These are phyloP conservation scores for Ustilago lituana DNA, from an alignment of 1,284 basidiomycete species.

Conservation along the genomic window DNA sequence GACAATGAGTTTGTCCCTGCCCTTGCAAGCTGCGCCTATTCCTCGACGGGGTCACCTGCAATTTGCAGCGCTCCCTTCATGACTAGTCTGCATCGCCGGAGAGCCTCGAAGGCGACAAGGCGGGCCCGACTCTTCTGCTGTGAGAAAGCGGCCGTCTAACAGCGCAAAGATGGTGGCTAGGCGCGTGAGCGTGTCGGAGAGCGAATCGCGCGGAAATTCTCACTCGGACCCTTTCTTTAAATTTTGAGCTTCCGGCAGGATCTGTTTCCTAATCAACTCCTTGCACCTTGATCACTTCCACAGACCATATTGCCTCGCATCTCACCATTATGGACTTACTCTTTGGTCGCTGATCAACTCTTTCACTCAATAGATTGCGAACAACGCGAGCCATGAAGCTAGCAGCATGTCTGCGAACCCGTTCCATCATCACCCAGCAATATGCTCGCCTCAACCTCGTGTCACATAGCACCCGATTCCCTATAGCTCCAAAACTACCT, in stretches of 20 bases:
- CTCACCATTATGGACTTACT: not conserved
- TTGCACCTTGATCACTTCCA: not conserved
- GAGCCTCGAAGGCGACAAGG: too few species aligned
- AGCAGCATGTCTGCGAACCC: slow-evolving; percentile 22
- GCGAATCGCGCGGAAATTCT: slow-evolving; percentile 2
- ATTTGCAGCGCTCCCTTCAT: too few species aligned
- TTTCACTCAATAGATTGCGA: not conserved
- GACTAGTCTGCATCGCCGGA: too few species aligned
- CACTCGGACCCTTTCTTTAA: not conserved
- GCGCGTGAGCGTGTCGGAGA: not conserved
- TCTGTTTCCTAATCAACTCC: too few species aligned
- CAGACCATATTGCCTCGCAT: not conserved
- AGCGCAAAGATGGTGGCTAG: too few species aligned
- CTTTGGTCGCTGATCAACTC: not conserved
- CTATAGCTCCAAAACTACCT: not conserved
- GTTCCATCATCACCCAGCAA: not conserved
- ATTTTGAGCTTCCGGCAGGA: too few species aligned
- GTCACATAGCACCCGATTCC: not conserved
- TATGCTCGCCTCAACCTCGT: not conserved
- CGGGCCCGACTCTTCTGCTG: too few species aligned
- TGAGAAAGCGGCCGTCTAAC: too few species aligned
- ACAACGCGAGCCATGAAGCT: slow-evolving; percentile 17
- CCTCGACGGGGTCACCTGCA: too few species aligned
- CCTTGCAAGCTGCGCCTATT: too few species aligned
- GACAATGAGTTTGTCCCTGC: too few species aligned